Evolutionary conservation across 2,329 filamentous ascomycete species (phyloP), one percentile per base, ranked within the genome.

Genomic region (Elsinoe perseae): DNA sequence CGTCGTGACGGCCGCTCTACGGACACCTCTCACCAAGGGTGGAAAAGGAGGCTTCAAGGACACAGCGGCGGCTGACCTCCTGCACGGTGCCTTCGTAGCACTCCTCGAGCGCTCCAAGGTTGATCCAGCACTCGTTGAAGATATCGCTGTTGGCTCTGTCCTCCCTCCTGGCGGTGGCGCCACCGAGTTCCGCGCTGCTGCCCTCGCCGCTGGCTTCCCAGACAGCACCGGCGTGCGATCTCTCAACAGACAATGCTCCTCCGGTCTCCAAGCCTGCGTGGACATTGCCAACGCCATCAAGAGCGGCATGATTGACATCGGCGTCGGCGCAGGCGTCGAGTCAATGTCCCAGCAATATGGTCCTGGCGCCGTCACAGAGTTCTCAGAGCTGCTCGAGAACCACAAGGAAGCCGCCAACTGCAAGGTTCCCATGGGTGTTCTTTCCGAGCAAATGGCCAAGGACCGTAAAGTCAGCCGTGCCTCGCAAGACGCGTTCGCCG

Each of bases 41-140:
- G 90, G 91, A 66, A 91, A 90, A 75, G 93, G 93, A 64, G 86
- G 84, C 50, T 93, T 98, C 80, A 97, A 97, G 78, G 93, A 97
- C 74, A 97, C 93, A 7, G 79, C 83, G 56, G 88, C 87, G 5
- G 82, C 89, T 38, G 92, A 97, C 72, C 79, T 97, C 60, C 84
- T 97, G 66, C 83, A 84, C 52, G 89, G 89, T 64, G 85, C 89
- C 46, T 85, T 97, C 73, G 86, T 84, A 73, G 84, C 84, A 58
- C 77, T 97, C 62, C 79, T 97, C 68, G 78, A 87, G 57, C 87
- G 89, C 65, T 96, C 91, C 63, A 84, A 84, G 62, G 95, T 97
- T 73, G 87, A 96, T 74, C 91, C 93, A 20, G 77, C 76, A 34
- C 79, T 93, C 32, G 89, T 98, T 50, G 89, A 97, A 73, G 93